phyloP scores from a whole-genome alignment of 495 filamentous ascomycete species.

The Mycothermus thermophilus region DNA sequence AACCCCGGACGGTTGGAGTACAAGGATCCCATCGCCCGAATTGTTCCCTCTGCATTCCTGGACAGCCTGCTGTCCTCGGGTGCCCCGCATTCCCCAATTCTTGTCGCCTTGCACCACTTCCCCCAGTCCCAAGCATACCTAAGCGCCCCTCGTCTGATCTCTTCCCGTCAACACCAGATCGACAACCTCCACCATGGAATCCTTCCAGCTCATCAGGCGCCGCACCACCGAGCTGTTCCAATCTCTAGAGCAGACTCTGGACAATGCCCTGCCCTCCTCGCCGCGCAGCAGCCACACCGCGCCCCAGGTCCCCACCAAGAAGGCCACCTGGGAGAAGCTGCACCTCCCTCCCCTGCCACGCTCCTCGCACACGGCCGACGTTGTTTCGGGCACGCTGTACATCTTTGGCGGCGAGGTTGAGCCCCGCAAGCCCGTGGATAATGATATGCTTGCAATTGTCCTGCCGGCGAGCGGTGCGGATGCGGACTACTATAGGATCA shows the following conservation, averaged over 20 bases:
- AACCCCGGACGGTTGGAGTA: too few species aligned
- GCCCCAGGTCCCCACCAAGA: too few species aligned
- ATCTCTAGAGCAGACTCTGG: conserved; percentile 24
- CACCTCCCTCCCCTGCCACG: conserved; percentile 42
- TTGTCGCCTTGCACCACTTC: too few species aligned
- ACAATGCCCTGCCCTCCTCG: too few species aligned
- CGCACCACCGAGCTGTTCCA: conserved; percentile 31
- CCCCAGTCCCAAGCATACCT: too few species aligned
- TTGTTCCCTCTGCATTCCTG: too few species aligned
- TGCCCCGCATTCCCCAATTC: too few species aligned
- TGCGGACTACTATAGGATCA: conserved; percentile 43
- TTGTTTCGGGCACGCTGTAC: conserved; percentile 53
- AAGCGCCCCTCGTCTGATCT: background rate
- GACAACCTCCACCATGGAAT: conserved; percentile 23
- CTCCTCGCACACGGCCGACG: conserved; percentile 54
- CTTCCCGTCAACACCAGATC: background rate
- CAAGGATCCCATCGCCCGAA: too few species aligned
- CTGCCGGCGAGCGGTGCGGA: conserved; percentile 39
- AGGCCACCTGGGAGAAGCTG: conserved; percentile 47
- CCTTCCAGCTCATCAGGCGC: conserved; percentile 30
- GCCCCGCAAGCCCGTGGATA: conserved; percentile 44
- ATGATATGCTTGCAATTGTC: conserved; percentile 53
- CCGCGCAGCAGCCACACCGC: too few species aligned
- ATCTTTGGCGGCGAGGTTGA: conserved; percentile 50
- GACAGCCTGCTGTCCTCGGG: too few species aligned